phyloP scores from a whole-genome alignment of 352 stramenopile genomes.

The Peronosclerospora sorghi region DNA sequence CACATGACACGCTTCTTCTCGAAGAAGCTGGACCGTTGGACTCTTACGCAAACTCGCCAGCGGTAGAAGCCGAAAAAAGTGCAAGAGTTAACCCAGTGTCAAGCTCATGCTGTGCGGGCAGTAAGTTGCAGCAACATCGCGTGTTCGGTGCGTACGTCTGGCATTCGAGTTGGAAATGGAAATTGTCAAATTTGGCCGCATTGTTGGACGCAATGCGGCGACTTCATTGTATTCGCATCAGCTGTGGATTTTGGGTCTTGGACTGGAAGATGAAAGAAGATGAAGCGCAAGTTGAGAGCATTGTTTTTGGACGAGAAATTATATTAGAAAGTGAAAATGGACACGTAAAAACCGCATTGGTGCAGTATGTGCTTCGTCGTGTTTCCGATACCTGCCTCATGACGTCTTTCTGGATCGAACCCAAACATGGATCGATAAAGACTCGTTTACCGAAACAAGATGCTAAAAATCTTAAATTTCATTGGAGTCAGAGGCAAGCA shows the following conservation, averaged over 20 bases:
- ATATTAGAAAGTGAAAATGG: conserved; percentile 75
- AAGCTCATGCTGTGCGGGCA: conserved; percentile 63
- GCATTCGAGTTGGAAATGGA: conserved; percentile 80
- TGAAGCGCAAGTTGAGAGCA: conserved; percentile 47
- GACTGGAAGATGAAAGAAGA: conserved; percentile 69
- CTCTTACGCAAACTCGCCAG: conserved; percentile 20
- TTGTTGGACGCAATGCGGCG: conserved; percentile 56
- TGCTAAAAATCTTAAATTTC: conserved; percentile 46
- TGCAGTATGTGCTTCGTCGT: conserved; percentile 71
- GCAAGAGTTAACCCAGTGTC: conserved; percentile 21
- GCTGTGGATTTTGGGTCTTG: conserved; percentile 72
- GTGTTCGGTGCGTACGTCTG: conserved; percentile 84
- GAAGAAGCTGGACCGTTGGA: conserved; percentile 26
- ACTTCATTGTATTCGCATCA: conserved; percentile 57
- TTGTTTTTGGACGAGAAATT: conserved; percentile 77
- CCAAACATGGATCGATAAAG: conserved; percentile 64
- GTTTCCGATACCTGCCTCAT: conserved; percentile 69
- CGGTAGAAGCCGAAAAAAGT: conserved; percentile 26
- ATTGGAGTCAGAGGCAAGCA: conserved; percentile 55
- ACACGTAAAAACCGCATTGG: conserved; percentile 53
- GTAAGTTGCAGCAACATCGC: conserved; percentile 55
- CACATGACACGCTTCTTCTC: conserved; percentile 55
- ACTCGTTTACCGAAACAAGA: conserved; percentile 31
- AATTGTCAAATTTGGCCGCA: conserved; percentile 41
- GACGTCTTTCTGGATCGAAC: conserved; percentile 86